Base-by-base conservation (phyloP, 257 asterid species). In the Gynochthodes officinalis region DNA sequence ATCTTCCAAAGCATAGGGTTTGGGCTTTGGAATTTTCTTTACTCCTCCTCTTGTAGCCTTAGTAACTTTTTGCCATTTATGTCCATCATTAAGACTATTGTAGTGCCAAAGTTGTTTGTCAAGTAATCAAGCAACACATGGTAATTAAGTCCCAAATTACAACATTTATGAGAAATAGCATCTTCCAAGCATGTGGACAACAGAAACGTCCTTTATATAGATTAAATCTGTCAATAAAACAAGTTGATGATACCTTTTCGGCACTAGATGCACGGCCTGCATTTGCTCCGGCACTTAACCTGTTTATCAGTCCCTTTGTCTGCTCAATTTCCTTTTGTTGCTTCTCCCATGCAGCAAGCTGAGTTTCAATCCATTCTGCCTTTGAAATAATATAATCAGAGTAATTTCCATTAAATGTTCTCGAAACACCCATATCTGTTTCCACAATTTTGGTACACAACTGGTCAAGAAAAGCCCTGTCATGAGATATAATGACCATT, bases 261-360 rank as follows among this genome's bases (percentile, higher is more conserved):
- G 99, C 99, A 33, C 98, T 86, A 80, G 99, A 94, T 74, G 99
- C 99, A 73, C 99, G 99, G 1, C 99, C 99, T 66, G 99, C 46
- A 84, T 94, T 88, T 73, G 99, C 99, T 70, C 99, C 99, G 13
- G 96, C 97, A 64, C 95, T 86, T 78, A 94, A 78, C 91, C 95
- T 87, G 81, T 75, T 87, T 57, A 94, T 92, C 70, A 94, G 83
- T 70, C 78, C 98, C 80, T 76, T 87, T 1, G 98, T 89, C 9
- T 89, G 90, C 27, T 88, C 98, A 66, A 94, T 94, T 83, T 94
- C 98, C 81, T 89, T 94, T 77, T 92, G 97, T 64, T 90, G 98
- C 79, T 92, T 95, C 79, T 92, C 99, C 99, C 99, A 95, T 37
- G 99, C 98, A 46, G 98, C 87, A 79, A 88, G 72, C 81, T 89